Base-by-base conservation (phyloP, 2,329 filamentous ascomycete genomes). In the Trichoderma guizhouense region DNA sequence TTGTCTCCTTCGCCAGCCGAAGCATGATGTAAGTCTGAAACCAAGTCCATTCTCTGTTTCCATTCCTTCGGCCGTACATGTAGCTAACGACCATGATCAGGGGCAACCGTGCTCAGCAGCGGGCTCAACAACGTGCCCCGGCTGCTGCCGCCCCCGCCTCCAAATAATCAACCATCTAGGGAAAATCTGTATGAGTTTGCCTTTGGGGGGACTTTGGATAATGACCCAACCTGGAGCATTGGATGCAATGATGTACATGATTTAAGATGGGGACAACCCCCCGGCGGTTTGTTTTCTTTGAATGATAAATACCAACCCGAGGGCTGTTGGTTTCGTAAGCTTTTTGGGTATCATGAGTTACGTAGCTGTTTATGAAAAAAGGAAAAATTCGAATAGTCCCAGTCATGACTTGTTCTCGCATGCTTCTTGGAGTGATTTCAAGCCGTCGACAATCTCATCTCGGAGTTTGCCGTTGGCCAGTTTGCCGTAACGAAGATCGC, bases 401-500 rank as follows among this genome's bases (percentile, higher is more conserved):
- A n/a, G 36, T 76, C 72, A 75, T 51, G 72, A 79, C 74, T 85
- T 86, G 71, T 76, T 79, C 72, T 87, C 85, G 79, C 92, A 94
- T 28, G 87, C 85, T 73, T 89, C 85, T 79, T 92, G 89, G 57
- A 83, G 76, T 39, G 78, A 76, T 18, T 76, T 76, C n/a, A 96
- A 83, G 7, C 91, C 91, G 61, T 91, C 87, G 21, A 94, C 82
- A 34, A 93, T 88, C 75, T 94, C 91, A 61, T 89, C 86, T 30
- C 85, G 85, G 36, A 95, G 82, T 72, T 89, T 85, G 26, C 85
- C 80, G 74, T 92, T 92, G 43, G 88, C 86, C 72, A 96, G 87
- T 70, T 90, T 90, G 47, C 94, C 94, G 77, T 96, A 95, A 60
- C 93, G 90, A 70, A 97, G 85, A 81, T 97, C 93, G 80, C 93